Conservation (phyloP, 2,329 filamentous ascomycete species). For the Ilyonectria robusta region DNA sequence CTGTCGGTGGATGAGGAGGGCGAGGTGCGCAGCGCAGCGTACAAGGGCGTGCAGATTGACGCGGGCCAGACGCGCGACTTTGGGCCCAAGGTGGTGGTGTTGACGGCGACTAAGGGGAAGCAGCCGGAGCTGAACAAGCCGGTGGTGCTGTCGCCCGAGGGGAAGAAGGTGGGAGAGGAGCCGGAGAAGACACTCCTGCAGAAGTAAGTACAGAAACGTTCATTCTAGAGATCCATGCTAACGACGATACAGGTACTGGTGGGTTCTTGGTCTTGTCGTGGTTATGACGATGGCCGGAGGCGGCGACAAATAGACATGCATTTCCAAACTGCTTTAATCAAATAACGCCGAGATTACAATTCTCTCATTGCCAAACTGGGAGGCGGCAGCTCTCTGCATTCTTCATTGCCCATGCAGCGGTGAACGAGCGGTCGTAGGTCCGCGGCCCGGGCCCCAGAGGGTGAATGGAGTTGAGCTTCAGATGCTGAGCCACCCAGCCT, state of each 20-base stretch:
- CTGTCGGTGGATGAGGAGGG: conserved; percentile 64
- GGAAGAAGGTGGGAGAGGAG: conserved; percentile 68
- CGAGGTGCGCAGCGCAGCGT: conserved; percentile 64
- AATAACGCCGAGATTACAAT: not conserved
- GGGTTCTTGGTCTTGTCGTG: conserved; percentile 69
- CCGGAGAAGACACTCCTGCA: conserved; percentile 76
- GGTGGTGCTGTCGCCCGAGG: conserved; percentile 72
- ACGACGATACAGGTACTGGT: conserved; percentile 72
- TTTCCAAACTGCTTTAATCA: conserved; percentile 19
- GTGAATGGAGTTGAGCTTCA: too few species aligned
- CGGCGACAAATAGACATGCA: conserved; percentile 64
- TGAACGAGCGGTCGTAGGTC: not conserved
- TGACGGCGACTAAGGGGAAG: conserved; percentile 63
- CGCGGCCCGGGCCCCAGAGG: not conserved
- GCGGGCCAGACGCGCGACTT: conserved; percentile 76
- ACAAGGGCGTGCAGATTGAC: conserved; percentile 72
- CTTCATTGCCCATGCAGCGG: not conserved
- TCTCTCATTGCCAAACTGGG: not conserved
- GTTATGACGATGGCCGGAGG: conserved; percentile 68
- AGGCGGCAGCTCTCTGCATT: too few species aligned
- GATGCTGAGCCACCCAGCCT: too few species aligned
- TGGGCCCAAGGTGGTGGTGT: conserved; percentile 70
- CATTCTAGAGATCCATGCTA: conserved; percentile 47
- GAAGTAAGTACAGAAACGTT: conserved; percentile 66
- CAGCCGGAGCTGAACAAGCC: conserved; percentile 75